Base-by-base conservation (phyloP, 2,329 filamentous ascomycete genomes). In the Fusarium burgessii region DNA sequence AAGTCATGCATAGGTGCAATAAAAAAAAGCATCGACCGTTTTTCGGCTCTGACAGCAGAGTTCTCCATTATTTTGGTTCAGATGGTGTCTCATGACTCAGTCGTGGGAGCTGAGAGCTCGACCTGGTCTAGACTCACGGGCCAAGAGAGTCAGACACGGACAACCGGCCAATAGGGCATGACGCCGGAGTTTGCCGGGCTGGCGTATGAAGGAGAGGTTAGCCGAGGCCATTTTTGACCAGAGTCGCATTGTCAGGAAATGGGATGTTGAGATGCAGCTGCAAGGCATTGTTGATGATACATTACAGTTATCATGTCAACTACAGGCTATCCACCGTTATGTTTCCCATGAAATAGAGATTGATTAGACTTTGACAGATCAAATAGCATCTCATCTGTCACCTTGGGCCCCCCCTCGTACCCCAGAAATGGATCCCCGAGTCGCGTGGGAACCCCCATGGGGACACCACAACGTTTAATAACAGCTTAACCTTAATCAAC, bases 391-490 rank as follows among this genome's bases (percentile, higher is more conserved):
- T 36, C 15, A 55, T 17, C 57, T 27, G 27, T 32, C 33, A n/a
- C 11, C 13, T 35, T 45, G 12, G 12, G 2, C 9, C 23, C 25
- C 25, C 20, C 23, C 27, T 51, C 63, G 47, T 62, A 67, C 62
- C 63, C 62, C 35, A 56, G 57, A 68, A 55, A 62, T 62, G 64
- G 45, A 29, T 18, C 55, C 55, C 54, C n/a, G 17, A 46, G 33
- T 38, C 29, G 11, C 20, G 52, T 66, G 62, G 62, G 23, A 42
- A 57, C 64, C 58, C 43, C 55, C 55, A 43, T 62, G 43, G 59
- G 55, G 43, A 40, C 17, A 46, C 46, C 62, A 41, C n/a, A 56
- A 40, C 32, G 41, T 62, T 23, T 61, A 61, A 57, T 41, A 35
- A 33, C 52, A 62, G 38, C 32, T 25, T 47, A 66, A 66, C 61